Evolutionary conservation across 352 stramenopile species (phyloP).

Genomic region (Vaucheria bursata): DNA sequence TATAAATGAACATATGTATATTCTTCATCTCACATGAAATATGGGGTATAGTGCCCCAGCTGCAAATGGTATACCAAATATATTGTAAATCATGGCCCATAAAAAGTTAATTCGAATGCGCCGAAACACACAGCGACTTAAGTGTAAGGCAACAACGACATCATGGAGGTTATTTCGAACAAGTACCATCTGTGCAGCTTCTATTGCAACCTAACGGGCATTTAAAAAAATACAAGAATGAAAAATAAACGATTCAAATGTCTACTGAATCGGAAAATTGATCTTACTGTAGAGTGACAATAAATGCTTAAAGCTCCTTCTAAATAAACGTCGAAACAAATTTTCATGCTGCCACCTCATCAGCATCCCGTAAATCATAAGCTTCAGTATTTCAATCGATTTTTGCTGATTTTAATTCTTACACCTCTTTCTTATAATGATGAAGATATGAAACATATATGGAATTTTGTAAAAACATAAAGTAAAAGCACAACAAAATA

Average conservation of each 20-base stretch:
- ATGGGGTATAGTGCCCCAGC: conserved; percentile 88
- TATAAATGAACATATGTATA: neutral
- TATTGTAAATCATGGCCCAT: conserved; percentile 96
- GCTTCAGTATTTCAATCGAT: no score
- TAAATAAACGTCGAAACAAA: no score
- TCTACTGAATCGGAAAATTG: neutral
- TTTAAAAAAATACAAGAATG: neutral
- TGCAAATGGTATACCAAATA: conserved; percentile 87
- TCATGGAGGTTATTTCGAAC: conserved; percentile 68
- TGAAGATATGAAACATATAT: no score
- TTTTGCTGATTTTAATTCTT: no score
- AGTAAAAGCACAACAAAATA: no score
- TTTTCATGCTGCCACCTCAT: no score
- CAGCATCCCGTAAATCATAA: no score
- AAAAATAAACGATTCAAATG: neutral
- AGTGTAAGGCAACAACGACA: conserved; percentile 87
- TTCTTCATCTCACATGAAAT: conserved; percentile 52
- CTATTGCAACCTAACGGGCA: conserved; percentile 82
- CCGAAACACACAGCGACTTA: conserved; percentile 80
- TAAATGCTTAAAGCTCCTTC: no score
- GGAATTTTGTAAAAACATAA: no score
- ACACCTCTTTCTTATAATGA: no score
- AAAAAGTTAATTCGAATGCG: conserved; percentile 94
- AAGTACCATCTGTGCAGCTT: conserved; percentile 88
- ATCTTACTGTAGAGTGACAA: no score